Percentiles rank a stretch among this genome's conserved stretches.
phyloP scores from a whole-genome alignment of 352 stramenopile genomes.

The Halophytophthora batemanensis region DNA sequence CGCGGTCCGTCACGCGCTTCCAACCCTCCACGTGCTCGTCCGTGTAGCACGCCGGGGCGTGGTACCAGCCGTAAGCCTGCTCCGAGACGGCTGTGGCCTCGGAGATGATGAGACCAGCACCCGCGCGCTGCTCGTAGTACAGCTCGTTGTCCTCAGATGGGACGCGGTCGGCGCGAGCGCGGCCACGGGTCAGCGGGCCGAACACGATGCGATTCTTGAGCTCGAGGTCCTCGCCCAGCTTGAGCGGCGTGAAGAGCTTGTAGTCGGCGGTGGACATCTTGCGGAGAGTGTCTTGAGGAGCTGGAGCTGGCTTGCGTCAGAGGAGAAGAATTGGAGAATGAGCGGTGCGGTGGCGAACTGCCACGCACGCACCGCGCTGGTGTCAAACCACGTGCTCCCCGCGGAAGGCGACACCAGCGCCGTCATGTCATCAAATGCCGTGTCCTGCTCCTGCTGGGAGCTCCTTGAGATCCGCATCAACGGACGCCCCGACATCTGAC shows the following conservation, averaged over 20 bases:
- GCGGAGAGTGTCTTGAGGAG: constrained; percentile 1
- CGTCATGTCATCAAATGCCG: too few species aligned
- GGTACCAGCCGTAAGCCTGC: constrained; percentile 31
- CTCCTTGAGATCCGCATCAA: too few species aligned
- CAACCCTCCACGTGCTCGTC: constrained; percentile 40
- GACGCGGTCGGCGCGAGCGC: constrained; percentile 22
- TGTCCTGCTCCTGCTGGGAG: too few species aligned
- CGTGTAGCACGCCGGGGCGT: constrained; percentile 34
- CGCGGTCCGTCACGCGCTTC: constrained; percentile 54
- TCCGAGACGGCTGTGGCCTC: constrained; percentile 50
- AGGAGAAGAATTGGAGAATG: constrained; percentile 9
- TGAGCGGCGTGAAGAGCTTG: constrained; percentile 37
- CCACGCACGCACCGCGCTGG: too few species aligned
- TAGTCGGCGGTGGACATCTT: constrained; percentile 17
- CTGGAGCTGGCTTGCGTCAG: constrained; percentile 3
- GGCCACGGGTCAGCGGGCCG: constrained; percentile 45
- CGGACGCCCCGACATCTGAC: too few species aligned
- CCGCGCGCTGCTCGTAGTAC: constrained; percentile 63
- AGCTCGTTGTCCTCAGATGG: constrained; percentile 45
- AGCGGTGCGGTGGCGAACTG: neutral
- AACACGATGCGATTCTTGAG: constrained; percentile 58
- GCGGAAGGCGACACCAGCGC: too few species aligned
- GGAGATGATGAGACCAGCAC: constrained; percentile 59
- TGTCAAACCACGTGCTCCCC: too few species aligned
- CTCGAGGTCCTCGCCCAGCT: constrained; percentile 31